Conservation (phyloP, 768 basidiomycete species). For the Leccinum ochraceum region DNA sequence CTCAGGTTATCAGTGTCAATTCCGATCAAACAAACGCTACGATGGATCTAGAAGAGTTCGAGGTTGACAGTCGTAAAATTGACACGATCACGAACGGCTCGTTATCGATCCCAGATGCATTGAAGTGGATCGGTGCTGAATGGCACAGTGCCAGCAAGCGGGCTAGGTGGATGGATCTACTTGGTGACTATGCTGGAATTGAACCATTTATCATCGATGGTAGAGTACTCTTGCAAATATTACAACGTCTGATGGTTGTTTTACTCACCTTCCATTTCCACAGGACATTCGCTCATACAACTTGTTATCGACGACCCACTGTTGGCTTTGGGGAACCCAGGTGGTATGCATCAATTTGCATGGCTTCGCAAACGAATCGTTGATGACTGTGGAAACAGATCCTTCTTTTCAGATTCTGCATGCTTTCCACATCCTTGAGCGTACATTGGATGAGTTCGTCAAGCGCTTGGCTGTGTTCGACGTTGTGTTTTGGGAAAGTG, state of each 20-base stretch:
- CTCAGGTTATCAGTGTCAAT: neutral
- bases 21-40: neutral
- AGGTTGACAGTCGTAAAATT: conserved; percentile 18
- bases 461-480: conserved; percentile 57
- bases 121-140: conserved; percentile 34
- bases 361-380: neutral
- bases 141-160: conserved; percentile 40
- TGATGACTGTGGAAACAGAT: conserved; percentile 35
- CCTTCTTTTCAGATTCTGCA: conserved; percentile 63
- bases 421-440: conserved; percentile 56
- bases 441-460: conserved; percentile 48
- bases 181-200: conserved; percentile 69
- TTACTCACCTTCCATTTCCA: conserved; percentile 2
- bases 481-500: conserved; percentile 64
- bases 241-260: neutral
- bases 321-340: conserved; percentile 53
- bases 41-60: conserved; percentile 45
- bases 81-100: neutral
- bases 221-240: conserved; percentile 21
- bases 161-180: conserved; percentile 65
- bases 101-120: conserved; percentile 23
- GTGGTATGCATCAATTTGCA: conserved; percentile 35
- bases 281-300: conserved; percentile 65
- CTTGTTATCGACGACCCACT: conserved; percentile 58
- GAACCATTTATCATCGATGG: conserved; percentile 71